Conservation (phyloP, 2,329 filamentous ascomycete genomes). For the Corynespora cassiicola region DNA sequence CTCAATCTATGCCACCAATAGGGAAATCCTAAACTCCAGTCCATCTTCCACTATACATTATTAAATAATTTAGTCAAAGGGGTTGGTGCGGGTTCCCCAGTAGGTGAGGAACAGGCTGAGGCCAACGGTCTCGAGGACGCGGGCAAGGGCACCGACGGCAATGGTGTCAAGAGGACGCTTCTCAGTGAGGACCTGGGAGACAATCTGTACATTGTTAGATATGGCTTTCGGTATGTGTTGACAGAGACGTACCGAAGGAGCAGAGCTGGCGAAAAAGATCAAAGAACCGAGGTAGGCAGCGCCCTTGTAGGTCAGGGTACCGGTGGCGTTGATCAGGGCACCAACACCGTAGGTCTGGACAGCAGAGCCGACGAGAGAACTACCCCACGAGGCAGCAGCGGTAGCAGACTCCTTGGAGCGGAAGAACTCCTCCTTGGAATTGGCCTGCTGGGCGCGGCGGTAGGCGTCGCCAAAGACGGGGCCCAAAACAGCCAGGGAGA, state of each 20-base stretch:
- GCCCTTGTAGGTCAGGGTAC: constrained; percentile 95
- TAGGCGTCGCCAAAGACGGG: constrained; percentile 95
- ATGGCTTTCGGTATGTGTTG: no score
- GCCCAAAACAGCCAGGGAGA: constrained; percentile 83
- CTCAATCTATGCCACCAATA: constrained; percentile 35
- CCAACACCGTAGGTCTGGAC: constrained; percentile 90
- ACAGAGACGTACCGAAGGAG: constrained; percentile 74
- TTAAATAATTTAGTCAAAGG: constrained; percentile 71
- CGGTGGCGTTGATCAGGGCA: constrained; percentile 86
- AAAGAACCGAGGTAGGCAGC: constrained; percentile 90
- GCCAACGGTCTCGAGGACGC: constrained; percentile 91
- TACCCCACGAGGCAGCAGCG: constrained; percentile 88
- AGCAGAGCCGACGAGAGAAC: constrained; percentile 85
- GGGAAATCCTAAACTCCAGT: constrained; percentile 29
- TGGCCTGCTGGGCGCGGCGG: constrained; percentile 86
- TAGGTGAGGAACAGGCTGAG: constrained; percentile 92
- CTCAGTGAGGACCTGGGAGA: constrained; percentile 86
- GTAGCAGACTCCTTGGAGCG: constrained; percentile 90
- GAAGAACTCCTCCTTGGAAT: constrained; percentile 96
- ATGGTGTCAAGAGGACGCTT: constrained; percentile 91
- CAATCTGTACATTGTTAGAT: constrained; percentile 66
- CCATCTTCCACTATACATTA: constrained; percentile 13
- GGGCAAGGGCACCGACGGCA: constrained; percentile 81
- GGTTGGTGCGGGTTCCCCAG: constrained; percentile 96
- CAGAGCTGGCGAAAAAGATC: constrained; percentile 90